Conservation (phyloP, 1,284 basidiomycete genomes). For the Volvariella volvacea region DNA sequence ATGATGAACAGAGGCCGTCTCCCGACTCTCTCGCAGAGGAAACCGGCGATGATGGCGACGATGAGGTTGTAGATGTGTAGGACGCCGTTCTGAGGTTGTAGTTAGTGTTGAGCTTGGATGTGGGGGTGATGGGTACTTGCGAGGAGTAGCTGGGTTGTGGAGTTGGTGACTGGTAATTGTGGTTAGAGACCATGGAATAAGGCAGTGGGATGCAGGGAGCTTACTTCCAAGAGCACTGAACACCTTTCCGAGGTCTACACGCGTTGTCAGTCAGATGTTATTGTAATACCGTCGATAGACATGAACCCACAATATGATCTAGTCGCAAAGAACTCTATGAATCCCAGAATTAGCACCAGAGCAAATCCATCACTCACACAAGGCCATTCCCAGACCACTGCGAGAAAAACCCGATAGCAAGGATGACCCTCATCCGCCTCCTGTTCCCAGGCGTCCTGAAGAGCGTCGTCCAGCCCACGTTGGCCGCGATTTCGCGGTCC, state of each 20-base stretch:
- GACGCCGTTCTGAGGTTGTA: conserved; percentile 60
- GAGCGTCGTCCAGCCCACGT: conserved; percentile 44
- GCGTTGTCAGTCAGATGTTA: too few species aligned
- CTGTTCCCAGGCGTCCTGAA: conserved; percentile 48
- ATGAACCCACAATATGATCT: too few species aligned
- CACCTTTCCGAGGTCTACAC: too few species aligned
- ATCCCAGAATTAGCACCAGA: too few species aligned
- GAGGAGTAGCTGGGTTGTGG: conserved; percentile 55
- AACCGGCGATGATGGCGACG: neutral
- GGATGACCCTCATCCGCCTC: conserved; percentile 44
- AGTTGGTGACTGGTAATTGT: too few species aligned
- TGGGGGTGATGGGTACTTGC: too few species aligned
- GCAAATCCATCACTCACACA: too few species aligned
- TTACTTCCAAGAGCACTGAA: too few species aligned
- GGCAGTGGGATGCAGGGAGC: too few species aligned
- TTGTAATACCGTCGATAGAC: too few species aligned
- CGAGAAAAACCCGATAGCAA: conserved; percentile 62
- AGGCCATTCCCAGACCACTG: conserved; percentile 75
- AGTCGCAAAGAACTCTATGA: too few species aligned
- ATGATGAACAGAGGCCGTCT: neutral
- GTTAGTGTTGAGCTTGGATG: conserved; percentile 70
- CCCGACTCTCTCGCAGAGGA: conserved; percentile 1
- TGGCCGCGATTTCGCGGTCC: conserved; percentile 47
- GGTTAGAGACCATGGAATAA: too few species aligned
- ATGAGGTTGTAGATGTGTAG: conserved; percentile 3